Percentiles rank a stretch among this genome's conserved stretches.
Evolutionary conservation across 192 early-diverging fungal species (phyloP).

Genomic region (Umbelopsis isabellina): DNA sequence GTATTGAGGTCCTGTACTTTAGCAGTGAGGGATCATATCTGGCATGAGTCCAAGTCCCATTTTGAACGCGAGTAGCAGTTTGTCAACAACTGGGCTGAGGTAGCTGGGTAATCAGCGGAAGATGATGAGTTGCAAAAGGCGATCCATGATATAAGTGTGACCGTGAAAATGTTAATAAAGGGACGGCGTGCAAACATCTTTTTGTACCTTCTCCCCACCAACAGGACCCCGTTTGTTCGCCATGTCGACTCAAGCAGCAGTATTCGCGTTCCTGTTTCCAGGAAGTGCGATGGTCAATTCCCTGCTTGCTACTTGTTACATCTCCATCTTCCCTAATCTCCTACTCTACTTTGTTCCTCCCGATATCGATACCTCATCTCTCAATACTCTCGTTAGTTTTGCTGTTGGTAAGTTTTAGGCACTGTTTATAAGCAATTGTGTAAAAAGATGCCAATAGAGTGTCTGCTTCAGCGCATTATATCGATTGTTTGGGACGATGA

Average conservation of each 20-base stretch:
- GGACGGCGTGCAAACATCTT: too few relatives aligned
- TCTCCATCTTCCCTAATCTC: slow-evolving; percentile 81
- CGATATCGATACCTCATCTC: slow-evolving; percentile 57
- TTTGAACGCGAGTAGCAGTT: too few relatives aligned
- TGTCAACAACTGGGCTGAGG: too few relatives aligned
- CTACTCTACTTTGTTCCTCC: slow-evolving; percentile 81
- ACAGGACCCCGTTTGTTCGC: background rate
- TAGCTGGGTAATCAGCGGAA: too few relatives aligned
- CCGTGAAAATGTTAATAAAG: background rate
- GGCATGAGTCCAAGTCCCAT: too few relatives aligned
- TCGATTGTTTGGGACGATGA: too few relatives aligned
- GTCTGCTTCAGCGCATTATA: background rate
- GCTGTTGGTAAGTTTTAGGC: slow-evolving; percentile 61
- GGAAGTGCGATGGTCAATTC: slow-evolving; percentile 63
- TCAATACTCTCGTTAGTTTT: slow-evolving; percentile 81
- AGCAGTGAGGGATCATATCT: too few relatives aligned
- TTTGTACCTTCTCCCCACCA: background rate
- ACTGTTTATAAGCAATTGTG: background rate
- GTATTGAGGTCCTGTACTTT: too few relatives aligned
- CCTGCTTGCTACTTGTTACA: slow-evolving; percentile 76
- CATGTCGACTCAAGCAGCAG: slow-evolving; percentile 36
- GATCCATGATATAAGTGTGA: background rate
- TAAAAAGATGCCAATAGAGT: too few relatives aligned
- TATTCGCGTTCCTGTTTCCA: slow-evolving; percentile 61
- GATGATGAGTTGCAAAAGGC: too few relatives aligned